These are phyloP conservation scores for Botrytis aclada DNA, from an alignment of 2,329 filamentous ascomycete species.

Conservation along the genomic window DNA sequence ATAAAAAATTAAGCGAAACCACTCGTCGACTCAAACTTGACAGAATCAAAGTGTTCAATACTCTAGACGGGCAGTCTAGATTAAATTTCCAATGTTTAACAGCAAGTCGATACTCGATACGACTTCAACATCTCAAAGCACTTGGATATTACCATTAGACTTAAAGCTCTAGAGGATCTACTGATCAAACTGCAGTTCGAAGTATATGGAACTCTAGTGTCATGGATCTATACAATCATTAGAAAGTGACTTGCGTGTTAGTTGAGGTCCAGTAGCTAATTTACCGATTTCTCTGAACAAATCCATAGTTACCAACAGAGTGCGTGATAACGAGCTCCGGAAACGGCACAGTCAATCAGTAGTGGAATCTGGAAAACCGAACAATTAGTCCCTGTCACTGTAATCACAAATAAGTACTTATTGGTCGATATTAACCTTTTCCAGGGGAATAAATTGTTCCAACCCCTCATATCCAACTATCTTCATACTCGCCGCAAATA, in stretches of 20 bases:
- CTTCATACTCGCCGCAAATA: constrained; percentile 39
- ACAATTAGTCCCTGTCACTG: neutral
- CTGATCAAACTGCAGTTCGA: neutral
- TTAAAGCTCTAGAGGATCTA: neutral
- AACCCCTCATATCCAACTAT: constrained; percentile 43
- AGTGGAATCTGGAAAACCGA: neutral
- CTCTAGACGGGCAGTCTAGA: neutral
- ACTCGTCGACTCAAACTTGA: neutral
- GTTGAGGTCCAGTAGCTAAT: neutral
- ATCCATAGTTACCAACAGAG: neutral
- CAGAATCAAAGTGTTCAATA: neutral
- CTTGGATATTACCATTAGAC: neutral
- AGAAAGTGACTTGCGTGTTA: neutral
- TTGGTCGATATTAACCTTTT: constrained; percentile 16
- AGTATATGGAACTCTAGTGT: neutral
- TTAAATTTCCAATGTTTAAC: rapidly evolving
- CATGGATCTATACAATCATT: neutral
- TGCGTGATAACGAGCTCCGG: neutral
- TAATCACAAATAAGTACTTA: neutral
- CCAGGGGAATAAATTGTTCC: constrained; percentile 42
- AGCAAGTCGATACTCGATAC: neutral
- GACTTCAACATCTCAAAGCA: neutral
- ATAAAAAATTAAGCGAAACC: neutral
- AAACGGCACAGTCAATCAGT: neutral
- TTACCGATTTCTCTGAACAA: neutral